Conservation (phyloP, 2,329 filamentous ascomycete genomes). For the Stenocarpella maydis region DNA sequence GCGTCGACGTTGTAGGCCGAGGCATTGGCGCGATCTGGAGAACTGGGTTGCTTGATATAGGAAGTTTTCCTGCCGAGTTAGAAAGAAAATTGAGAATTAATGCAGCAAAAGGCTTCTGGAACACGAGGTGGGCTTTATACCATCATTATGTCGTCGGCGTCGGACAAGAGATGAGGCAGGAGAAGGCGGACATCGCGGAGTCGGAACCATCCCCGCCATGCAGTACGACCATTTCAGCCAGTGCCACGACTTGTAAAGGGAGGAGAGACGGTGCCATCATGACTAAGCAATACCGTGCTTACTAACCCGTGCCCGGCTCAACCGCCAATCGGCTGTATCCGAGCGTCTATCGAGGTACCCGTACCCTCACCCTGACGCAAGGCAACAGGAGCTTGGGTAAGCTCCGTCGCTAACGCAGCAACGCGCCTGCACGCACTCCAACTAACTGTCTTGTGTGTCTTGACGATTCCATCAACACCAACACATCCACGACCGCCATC, state of each 20-base stretch:
- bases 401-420: conserved; percentile 38
- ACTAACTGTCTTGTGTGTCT: no score
- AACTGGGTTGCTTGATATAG: not conserved
- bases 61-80: not conserved
- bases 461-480: conserved; percentile 3
- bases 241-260: not conserved
- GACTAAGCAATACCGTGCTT: not conserved
- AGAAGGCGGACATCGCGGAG: not conserved
- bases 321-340: not conserved
- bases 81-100: not conserved
- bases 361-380: conserved; percentile 38
- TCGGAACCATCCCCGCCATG: not conserved
- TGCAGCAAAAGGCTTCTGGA: not conserved
- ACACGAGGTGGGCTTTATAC: conserved; percentile 2
- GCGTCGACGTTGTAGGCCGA: not conserved
- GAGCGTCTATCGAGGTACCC: not conserved
- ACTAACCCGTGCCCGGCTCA: not conserved
- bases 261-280: not conserved
- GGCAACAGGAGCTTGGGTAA: conserved; percentile 50
- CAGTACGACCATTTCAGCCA: not conserved
- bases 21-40: not conserved
- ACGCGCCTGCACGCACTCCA: conserved; percentile 8
- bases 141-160: not conserved
- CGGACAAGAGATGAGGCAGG: conserved; percentile 4
- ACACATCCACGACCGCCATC: not conserved